Percentiles rank a stretch among this genome's conserved stretches.
phyloP scores from a whole-genome alignment of 495 filamentous ascomycete species.

The Podospora pseudopauciseta region DNA sequence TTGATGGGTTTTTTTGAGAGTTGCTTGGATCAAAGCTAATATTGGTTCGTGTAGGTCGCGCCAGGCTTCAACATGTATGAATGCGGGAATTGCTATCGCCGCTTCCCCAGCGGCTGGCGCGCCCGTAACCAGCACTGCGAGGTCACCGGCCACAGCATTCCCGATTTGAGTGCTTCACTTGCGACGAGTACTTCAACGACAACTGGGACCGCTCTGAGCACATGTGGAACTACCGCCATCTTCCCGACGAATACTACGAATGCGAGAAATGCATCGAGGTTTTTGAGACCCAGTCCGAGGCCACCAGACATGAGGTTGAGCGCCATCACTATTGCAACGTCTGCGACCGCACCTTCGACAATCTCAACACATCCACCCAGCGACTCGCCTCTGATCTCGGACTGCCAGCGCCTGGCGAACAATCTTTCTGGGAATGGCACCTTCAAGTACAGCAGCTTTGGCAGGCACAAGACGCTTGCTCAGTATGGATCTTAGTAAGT shows the following conservation, averaged over 20 bases:
- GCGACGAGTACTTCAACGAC: constrained; percentile 22
- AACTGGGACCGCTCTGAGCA: constrained; percentile 21
- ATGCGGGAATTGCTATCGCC: constrained; percentile 24
- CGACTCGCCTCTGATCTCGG: too few relatives aligned
- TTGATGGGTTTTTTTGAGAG: not conserved
- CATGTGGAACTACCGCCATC: constrained; percentile 22
- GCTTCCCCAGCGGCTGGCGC: constrained; percentile 22
- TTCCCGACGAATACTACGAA: constrained; percentile 13
- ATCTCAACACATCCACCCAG: constrained; percentile 18
- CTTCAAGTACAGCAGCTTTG: too few relatives aligned
- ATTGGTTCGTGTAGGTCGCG: not conserved
- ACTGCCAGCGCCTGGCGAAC: too few relatives aligned
- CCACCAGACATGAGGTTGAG: constrained; percentile 21
- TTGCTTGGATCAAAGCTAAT: not conserved
- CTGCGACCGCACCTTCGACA: constrained; percentile 29
- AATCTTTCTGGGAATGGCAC: too few relatives aligned
- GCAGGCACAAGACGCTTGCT: too few relatives aligned
- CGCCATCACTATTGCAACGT: constrained; percentile 28
- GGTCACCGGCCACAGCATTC: constrained; percentile 20
- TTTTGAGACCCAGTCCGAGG: constrained; percentile 1
- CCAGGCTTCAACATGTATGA: constrained; percentile 14
- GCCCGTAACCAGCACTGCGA: constrained; percentile 25
- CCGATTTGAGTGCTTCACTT: constrained; percentile 27
- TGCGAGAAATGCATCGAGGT: constrained; percentile 23
- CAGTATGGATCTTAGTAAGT: too few relatives aligned